Evolutionary conservation across 2,329 filamentous ascomycete genomes (phyloP), one percentile per base, ranked within the genome.

Genomic region (Aspergillus amoenus): DNA sequence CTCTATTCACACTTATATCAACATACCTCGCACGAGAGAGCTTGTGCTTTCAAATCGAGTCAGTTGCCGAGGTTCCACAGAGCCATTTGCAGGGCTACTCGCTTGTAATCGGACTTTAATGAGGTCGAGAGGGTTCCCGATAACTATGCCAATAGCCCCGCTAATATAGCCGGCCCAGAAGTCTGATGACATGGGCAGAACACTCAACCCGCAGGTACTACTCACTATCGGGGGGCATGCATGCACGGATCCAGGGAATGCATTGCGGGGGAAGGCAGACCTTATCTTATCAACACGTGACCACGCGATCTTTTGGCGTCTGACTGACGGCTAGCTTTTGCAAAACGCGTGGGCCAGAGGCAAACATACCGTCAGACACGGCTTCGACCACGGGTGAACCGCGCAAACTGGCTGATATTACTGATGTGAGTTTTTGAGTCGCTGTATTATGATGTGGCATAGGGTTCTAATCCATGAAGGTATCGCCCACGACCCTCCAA

Each of bases 151-250:
- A 48, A 88, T 81, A 56, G 89, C 91, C 52, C 93, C 93, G 70
- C 89, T 93, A 60, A 94, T 77, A 74, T 96, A 97, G 68, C 93
- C 92, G 57, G 93, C 90, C 90, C 90, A 96, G 75, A 97, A 97
- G 72, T 96, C 93, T 65, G 91, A 85, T 50, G 90, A 90, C 90
- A 94, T 93, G 50, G 39, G 44, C 24, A 32, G 42, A 22, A 30
- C 42, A 52, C 42, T 53, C n/a, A 49, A 40, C 32, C 39, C 40
- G 18, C 43, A 43, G 18, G 46, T 44, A 21, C 17, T 41, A 22
- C 21, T 17, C 22, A 34, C 21, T 44, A 15, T 11, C 12, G 37
- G 4, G 15, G 40, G 34, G 15, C 22, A 12, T 43, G 12, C 17
- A 32, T 39, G 22, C 12, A 21, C 39, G 18, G 15, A 41, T 17